Evolutionary conservation across 139 green algal species (phyloP), one percentile per base, ranked within the genome.

Genomic region (Auxenochlorella protothecoides): DNA sequence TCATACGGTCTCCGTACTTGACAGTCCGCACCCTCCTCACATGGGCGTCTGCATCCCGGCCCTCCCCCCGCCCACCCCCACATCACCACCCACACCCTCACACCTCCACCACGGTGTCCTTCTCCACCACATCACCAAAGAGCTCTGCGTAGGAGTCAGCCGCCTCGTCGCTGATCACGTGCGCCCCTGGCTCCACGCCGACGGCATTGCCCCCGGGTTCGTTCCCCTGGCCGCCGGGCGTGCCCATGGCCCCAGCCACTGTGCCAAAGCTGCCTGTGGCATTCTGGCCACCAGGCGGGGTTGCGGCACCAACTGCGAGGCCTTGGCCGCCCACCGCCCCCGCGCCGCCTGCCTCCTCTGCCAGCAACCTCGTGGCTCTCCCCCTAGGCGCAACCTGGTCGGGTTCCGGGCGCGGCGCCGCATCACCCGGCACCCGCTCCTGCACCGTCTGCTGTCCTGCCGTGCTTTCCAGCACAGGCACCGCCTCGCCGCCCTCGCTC

Each of bases 131-230:
- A 3, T 77, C 77, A 0, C 55, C 79, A 71, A 83, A 85, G 51
- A 83, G 68, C 57, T 85, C 79, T 3, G 61, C 66, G 64, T 80
- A 83, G 4, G 72, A 74, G 14, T 83, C 72, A 3, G 76, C 61
- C 3, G 77, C 90, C 69, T 94, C 88, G 27, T 87, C 27, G 2
- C 72, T 44, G 27, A 44, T 80, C n/a, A 93, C 65, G 6, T 60
- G 10, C 15, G 63, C 55, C 0, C 72, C 76, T 5, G 27, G 6
- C 74, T 83, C 77, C 5, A 81, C 76, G 3, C 73, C 75, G 3
- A 53, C 65, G 4, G 61, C 69, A 44, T 44, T 44, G 27, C 27
- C 27, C 27, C 27, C 27, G 27, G 27, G 27, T 44, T 44, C 27
- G 27, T 44, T 44, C 3, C 66, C 67, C 53, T 61, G 53, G 61